Conservation (phyloP, 345 rosid genomes). For the Bruguiera parviflora region DNA sequence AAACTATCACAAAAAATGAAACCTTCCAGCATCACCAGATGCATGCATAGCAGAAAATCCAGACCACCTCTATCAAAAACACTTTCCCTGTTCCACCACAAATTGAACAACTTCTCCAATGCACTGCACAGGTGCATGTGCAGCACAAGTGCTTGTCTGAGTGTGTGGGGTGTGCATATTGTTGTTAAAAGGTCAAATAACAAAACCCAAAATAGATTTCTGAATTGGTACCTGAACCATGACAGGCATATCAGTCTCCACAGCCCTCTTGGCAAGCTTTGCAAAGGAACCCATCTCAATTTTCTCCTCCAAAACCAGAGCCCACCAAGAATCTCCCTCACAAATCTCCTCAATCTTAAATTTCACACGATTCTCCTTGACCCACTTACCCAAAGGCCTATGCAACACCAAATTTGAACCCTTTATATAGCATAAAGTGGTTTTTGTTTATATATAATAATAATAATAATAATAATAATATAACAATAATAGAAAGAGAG, state of each 20-base stretch:
- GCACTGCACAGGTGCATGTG: background rate
- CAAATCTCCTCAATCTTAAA: background rate
- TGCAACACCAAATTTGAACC: background rate
- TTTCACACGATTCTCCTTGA: background rate
- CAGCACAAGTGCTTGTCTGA: background rate
- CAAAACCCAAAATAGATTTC: constrained; percentile 11
- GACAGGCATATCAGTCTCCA: constrained; percentile 78
- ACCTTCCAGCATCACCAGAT: too few species aligned
- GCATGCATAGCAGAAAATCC: background rate
- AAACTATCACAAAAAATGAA: too few species aligned
- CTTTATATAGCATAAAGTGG: background rate
- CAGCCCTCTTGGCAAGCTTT: constrained; percentile 75
- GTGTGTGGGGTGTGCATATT: background rate
- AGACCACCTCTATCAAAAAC: background rate
- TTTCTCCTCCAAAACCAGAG: constrained; percentile 11
- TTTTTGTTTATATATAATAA: too few species aligned
- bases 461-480: too few species aligned
- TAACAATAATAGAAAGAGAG: background rate
- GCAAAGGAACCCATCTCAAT: constrained; percentile 69
- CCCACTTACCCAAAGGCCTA: background rate
- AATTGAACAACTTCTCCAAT: background rate
- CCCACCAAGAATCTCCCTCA: constrained; percentile 8
- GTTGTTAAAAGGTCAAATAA: constrained; percentile 1
- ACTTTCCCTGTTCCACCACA: background rate
- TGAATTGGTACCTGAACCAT: constrained; percentile 69